Conservation (phyloP, 176 grass and related monocot species). For the Oryza australiensis region DNA sequence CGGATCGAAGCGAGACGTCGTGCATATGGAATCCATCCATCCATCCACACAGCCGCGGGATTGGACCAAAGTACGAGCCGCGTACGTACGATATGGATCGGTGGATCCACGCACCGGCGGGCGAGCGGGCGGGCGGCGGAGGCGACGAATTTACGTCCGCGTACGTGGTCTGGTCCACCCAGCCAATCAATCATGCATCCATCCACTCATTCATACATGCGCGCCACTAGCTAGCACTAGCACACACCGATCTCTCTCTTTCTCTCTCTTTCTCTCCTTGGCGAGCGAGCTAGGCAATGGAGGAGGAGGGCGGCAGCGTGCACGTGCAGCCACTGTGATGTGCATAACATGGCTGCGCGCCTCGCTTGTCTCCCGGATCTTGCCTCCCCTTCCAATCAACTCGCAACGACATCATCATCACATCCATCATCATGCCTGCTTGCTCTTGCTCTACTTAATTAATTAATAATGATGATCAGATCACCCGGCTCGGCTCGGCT, state of each 20-base stretch:
- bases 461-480: background rate
- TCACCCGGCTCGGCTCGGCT: background rate
- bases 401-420: constrained; percentile 21
- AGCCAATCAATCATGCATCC: background rate
- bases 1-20: background rate
- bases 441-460: background rate
- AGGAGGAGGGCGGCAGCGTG: background rate
- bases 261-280: too few species aligned
- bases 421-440: background rate
- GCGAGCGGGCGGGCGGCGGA: background rate
- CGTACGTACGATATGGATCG: background rate
- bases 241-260: background rate
- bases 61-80: background rate
- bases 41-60: background rate
- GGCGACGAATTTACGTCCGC: constrained; percentile 16
- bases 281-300: too few species aligned
- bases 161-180: background rate
- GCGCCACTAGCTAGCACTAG: background rate
- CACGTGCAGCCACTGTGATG: constrained; percentile 43
- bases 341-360: constrained; percentile 42
- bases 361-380: constrained; percentile 62
- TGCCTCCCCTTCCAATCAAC: constrained; percentile 32
- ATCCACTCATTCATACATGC: background rate
- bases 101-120: background rate
- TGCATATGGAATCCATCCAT: background rate